Evolutionary conservation across 139 green algal genomes (phyloP).

Genomic region (Chlamydomonas incerta): DNA sequence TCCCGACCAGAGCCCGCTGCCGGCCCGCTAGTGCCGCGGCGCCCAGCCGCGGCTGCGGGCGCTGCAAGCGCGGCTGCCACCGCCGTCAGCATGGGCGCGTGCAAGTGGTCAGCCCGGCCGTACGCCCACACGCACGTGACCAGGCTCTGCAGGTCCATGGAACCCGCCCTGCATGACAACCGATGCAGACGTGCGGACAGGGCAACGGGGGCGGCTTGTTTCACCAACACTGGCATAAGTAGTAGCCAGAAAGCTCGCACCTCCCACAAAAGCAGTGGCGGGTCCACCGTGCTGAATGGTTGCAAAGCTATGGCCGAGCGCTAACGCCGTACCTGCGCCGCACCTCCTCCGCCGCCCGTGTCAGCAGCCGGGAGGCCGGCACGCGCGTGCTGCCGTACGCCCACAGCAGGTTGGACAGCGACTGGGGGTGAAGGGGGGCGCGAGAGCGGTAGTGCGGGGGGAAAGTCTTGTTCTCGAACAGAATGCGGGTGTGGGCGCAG

Average conservation of each 20-base stretch:
- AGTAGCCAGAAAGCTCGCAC: no score
- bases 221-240: no score
- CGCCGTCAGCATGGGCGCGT: not conserved
- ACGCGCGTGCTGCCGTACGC: slow-evolving; percentile 13
- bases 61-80: not conserved
- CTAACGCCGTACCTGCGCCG: not conserved
- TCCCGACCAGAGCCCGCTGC: not conserved
- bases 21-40: not conserved
- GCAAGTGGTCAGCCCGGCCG: not conserved
- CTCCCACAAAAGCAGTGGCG: no score
- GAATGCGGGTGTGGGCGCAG: not conserved
- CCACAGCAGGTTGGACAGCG: slow-evolving; percentile 23
- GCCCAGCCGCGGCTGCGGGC: no score
- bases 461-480: not conserved
- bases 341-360: slow-evolving; percentile 13
- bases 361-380: not conserved
- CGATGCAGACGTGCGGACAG: no score
- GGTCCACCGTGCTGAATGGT: no score
- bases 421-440: not conserved
- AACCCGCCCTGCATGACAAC: not conserved
- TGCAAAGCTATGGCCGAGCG: no score
- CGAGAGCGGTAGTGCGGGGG: not conserved
- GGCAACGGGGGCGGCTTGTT: no score
- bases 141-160: slow-evolving; percentile 7
- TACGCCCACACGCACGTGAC: slow-evolving; percentile 10